Percentiles rank a stretch among this genome's conserved stretches.
phyloP scores from a whole-genome alignment of 1,284 basidiomycete genomes.

The Sporisorium graminicola region DNA sequence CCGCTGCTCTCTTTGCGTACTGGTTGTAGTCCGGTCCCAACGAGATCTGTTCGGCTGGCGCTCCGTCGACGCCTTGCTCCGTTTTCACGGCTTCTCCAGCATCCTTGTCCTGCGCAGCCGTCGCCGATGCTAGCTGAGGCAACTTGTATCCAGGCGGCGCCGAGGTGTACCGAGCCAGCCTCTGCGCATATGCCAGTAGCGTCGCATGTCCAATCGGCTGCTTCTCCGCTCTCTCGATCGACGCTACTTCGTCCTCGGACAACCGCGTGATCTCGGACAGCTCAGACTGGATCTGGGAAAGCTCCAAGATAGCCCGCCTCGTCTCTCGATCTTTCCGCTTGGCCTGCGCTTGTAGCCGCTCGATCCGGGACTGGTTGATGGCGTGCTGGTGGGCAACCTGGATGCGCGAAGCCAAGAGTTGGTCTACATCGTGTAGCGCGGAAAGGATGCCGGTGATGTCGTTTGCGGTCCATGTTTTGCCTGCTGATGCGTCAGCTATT shows the following conservation, averaged over 20 bases:
- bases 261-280: slow-evolving; percentile 44
- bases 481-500: slow-evolving; percentile 29
- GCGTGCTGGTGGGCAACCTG: slow-evolving; percentile 44
- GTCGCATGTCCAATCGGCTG: slow-evolving; percentile 35
- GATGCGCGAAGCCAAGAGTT: slow-evolving; percentile 28
- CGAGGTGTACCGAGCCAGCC: slow-evolving; percentile 54
- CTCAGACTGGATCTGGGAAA: slow-evolving; percentile 43
- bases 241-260: slow-evolving; percentile 33
- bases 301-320: slow-evolving; percentile 38
- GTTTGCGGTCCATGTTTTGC: slow-evolving; percentile 20
- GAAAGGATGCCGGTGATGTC: slow-evolving; percentile 17
- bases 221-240: slow-evolving; percentile 44
- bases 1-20: slow-evolving; percentile 50
- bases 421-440: slow-evolving; percentile 35
- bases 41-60: slow-evolving; percentile 14
- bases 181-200: slow-evolving; percentile 54
- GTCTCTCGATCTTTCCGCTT: slow-evolving; percentile 40
- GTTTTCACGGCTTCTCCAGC: slow-evolving; percentile 1
- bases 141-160: slow-evolving; percentile 58
- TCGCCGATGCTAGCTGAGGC: slow-evolving; percentile 21
- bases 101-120: background rate
- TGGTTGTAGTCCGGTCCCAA: slow-evolving; percentile 57
- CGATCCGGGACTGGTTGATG: slow-evolving; percentile 41
- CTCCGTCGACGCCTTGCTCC: slow-evolving; percentile 2
- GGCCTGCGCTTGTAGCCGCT: slow-evolving; percentile 27